A percentile compares a stretch with the other conserved stretches of the same genome.
These are phyloP conservation scores for Pseudocercospora crystallina DNA, from an alignment of 2,329 filamentous ascomycete genomes.

Conservation along the genomic window DNA sequence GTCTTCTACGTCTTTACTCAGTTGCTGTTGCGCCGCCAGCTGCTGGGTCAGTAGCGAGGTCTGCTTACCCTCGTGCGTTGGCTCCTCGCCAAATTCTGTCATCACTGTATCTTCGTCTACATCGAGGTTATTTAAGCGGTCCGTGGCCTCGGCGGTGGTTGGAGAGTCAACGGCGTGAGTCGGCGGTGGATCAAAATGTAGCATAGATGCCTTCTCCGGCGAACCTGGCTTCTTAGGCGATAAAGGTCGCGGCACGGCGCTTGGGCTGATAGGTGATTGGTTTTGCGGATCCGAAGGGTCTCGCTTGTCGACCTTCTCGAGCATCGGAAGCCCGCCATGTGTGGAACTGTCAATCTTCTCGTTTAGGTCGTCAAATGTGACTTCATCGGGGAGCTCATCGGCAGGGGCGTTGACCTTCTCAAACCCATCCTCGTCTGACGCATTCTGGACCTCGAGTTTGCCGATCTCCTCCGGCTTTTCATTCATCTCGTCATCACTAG, in stretches of 20 bases:
- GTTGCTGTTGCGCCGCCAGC: slow-evolving; percentile 32
- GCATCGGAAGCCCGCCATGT: slow-evolving; percentile 23
- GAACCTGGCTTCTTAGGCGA: slow-evolving; percentile 31
- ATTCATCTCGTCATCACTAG: slow-evolving; percentile 41
- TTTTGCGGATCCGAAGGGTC: slow-evolving; percentile 20
- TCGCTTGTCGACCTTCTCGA: slow-evolving; percentile 32
- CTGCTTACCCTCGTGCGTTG: slow-evolving; percentile 32
- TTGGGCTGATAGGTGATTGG: slow-evolving; percentile 17
- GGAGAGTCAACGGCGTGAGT: slow-evolving; percentile 45
- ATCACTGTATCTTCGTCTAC: slow-evolving; percentile 60
- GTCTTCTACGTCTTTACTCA: slow-evolving; percentile 35
- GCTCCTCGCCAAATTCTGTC: slow-evolving; percentile 36
- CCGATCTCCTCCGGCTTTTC: slow-evolving; percentile 66
- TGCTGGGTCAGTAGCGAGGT: slow-evolving; percentile 46
- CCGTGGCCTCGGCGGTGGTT: slow-evolving; percentile 54
- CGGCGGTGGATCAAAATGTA: slow-evolving; percentile 32
- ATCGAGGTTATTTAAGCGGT: slow-evolving; percentile 57
- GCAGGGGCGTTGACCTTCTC: slow-evolving; percentile 72
- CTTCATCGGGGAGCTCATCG: slow-evolving; percentile 59
- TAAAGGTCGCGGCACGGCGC: slow-evolving; percentile 31
- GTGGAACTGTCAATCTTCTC: slow-evolving; percentile 46
- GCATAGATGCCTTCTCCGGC: slow-evolving; percentile 13
- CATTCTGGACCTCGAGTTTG: slow-evolving; percentile 74
- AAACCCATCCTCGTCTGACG: slow-evolving; percentile 85
- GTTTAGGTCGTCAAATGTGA: slow-evolving; percentile 68